A percentile compares a stretch with the other conserved stretches of the same genome.
Evolutionary conservation across 306 rosid species (phyloP).

Genomic region (Cicer cuneatum): DNA sequence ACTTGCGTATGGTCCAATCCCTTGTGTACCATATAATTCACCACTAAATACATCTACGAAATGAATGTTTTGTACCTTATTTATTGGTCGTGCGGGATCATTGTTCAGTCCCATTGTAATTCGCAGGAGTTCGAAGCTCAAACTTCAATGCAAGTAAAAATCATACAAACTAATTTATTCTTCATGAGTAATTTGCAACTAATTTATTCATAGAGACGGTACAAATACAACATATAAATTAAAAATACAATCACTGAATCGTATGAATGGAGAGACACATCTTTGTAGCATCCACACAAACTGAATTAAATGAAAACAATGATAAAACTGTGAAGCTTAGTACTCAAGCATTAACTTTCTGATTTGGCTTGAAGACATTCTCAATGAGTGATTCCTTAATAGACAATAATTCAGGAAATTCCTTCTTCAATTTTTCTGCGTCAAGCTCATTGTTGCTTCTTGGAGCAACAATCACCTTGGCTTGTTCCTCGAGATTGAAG

Average conservation of each 20-base stretch:
- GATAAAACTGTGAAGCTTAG: conserved; percentile 28
- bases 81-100: conserved; percentile 8
- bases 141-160: conserved; percentile 19
- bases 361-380: conserved; percentile 81
- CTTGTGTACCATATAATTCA: too few relatives aligned
- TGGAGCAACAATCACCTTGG: conserved; percentile 85
- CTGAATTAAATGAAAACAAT: conserved; percentile 47
- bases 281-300: conserved; percentile 44
- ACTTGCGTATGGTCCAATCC: too few relatives aligned
- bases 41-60: too few relatives aligned
- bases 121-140: not conserved
- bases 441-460: conserved; percentile 91
- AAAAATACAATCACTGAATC: conserved; percentile 43
- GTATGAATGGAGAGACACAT: not conserved
- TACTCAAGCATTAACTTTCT: conserved; percentile 59
- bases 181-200: conserved; percentile 42
- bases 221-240: conserved; percentile 48
- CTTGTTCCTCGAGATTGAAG: conserved; percentile 85
- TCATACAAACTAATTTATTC: not conserved
- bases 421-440: conserved; percentile 62
- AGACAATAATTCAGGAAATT: conserved; percentile 77
- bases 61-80: not conserved
- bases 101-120: not conserved
- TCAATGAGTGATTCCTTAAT: conserved; percentile 83
- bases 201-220: conserved; percentile 50